Base-by-base conservation (phyloP, 768 basidiomycete genomes). In the Trichaptum fuscoviolaceum region DNA sequence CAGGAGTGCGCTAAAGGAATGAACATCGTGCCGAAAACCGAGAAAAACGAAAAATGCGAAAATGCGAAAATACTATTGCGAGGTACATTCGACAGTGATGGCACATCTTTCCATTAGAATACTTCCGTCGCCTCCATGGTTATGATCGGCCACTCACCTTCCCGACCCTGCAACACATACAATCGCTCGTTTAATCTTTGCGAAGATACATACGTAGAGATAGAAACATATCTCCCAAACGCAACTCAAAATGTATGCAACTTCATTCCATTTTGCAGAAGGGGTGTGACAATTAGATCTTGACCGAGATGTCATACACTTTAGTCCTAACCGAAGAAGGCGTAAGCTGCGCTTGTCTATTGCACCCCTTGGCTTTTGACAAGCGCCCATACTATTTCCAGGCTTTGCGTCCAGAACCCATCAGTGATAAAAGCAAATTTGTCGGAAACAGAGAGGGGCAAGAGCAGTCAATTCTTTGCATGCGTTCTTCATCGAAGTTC, bases 151-250 rank as follows among this genome's bases (percentile, higher is more conserved):
- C 42, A 20, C 15, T 20, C 42, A 12, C 2, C 42, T 20, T 12
- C 42, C 42, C 42, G 42, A 52, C 42, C 42, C 42, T 52, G 42
- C 42, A 52, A 52, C 42, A 52, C 42, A 52, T 52, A 52, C 42
- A 52, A 6, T 12, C 42, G 3, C 42, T 52, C 20, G 6, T 52
- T 30, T 52, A 52, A 52, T 52, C 42, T 52, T 52, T 52, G 42
- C 42, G 20, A 8, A 8, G 2, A 30, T 3, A 30, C 4, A 30
- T 30, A 8, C 30, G 42, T 52, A 52, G 42, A 52, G 42, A 52
- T 52, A 52, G 42, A 52, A 52, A 52, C 42, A 52, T 52, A 52
- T 52, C 42, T 52, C 10, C 42, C 42, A 52, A 52, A 52, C 42
- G 20, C 42, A 30, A 52, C 42, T 52, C 42, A 12, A 52, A 52